Conservation (phyloP, 129 eudicot species). For the Tanacetum coccineum region DNA sequence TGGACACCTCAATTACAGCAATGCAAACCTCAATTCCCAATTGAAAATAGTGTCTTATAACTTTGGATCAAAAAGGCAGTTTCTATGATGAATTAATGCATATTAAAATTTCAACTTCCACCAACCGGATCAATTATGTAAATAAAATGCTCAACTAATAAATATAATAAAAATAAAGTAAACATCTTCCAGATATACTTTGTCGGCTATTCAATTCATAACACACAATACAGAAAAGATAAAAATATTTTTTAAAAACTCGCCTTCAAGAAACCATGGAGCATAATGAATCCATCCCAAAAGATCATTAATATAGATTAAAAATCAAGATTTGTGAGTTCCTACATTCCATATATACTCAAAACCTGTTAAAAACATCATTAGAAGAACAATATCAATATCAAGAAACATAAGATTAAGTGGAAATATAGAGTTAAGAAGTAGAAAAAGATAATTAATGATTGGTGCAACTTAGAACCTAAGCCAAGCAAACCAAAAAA, state of each 20-base stretch:
- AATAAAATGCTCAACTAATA: slow-evolving; percentile 19
- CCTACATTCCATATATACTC: slow-evolving; percentile 42
- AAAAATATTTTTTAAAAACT: slow-evolving; percentile 1
- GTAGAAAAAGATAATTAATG: slow-evolving; percentile 20
- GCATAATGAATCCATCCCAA: slow-evolving; percentile 43
- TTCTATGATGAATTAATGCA: slow-evolving; percentile 11
- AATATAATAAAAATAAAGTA: slow-evolving; percentile 16
- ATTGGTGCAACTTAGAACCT: slow-evolving; percentile 35
- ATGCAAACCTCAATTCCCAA: slow-evolving; percentile 19
- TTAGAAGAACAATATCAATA: neutral
- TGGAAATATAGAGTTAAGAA: slow-evolving; percentile 22
- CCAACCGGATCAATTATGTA: slow-evolving; percentile 22
- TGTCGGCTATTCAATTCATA: slow-evolving; percentile 27
- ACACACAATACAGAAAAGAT: neutral
- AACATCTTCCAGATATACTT: slow-evolving; percentile 34
- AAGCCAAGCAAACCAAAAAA: slow-evolving; percentile 30
- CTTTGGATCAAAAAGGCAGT: slow-evolving; percentile 3
- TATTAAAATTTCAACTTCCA: slow-evolving; percentile 27
- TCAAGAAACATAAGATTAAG: slow-evolving; percentile 7
- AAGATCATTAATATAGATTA: slow-evolving; percentile 25
- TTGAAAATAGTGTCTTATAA: neutral
- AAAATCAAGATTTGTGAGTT: slow-evolving; percentile 31
- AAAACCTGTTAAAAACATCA: slow-evolving; percentile 27
- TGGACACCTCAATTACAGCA: slow-evolving; percentile 37
- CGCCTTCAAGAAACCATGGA: slow-evolving; percentile 46